Conservation (phyloP, 352 stramenopile species). For the Globisporangium iwayamae region DNA sequence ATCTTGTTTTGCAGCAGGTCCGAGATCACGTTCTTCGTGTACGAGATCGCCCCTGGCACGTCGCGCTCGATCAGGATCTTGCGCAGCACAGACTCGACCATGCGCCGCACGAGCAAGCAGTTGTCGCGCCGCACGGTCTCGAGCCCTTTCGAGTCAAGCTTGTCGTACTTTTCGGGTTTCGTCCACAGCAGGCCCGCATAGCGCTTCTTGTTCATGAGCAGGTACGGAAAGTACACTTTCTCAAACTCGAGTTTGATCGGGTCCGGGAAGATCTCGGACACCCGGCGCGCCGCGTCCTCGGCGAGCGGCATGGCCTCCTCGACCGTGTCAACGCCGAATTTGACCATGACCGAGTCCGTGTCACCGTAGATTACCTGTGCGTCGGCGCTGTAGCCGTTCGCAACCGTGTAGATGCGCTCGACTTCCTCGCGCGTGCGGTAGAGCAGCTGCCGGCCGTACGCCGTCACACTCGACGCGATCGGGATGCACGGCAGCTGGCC, state of each 20-base stretch:
- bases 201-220: constrained; percentile 99
- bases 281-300: constrained; percentile 93
- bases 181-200: constrained; percentile 82
- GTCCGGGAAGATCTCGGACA: constrained; percentile 95
- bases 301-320: constrained; percentile 98
- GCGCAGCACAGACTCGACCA: constrained; percentile 96
- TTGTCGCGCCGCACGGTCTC: constrained; percentile 99
- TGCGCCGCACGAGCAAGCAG: constrained; percentile 96
- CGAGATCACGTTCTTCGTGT: constrained; percentile 97
- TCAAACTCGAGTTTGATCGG: constrained; percentile 99
- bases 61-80: constrained; percentile 99
- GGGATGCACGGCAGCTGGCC: constrained; percentile 98
- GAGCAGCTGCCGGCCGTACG: constrained; percentile 97
- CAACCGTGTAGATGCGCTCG: constrained; percentile 94
- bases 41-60: constrained; percentile 94
- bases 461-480: constrained; percentile 97
- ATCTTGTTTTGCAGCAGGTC: constrained; percentile 99
- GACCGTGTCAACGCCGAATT: constrained; percentile 96
- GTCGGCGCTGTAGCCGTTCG: constrained; percentile 92
- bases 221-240: constrained; percentile 99
- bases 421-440: constrained; percentile 97
- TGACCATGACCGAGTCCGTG: constrained; percentile 99
- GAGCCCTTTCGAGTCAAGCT: constrained; percentile 98
- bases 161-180: constrained; percentile 96
- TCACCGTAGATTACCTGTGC: constrained; percentile 99